Conservation (phyloP, 2,329 filamentous ascomycete genomes). For the Colletotrichum sp. region DNA sequence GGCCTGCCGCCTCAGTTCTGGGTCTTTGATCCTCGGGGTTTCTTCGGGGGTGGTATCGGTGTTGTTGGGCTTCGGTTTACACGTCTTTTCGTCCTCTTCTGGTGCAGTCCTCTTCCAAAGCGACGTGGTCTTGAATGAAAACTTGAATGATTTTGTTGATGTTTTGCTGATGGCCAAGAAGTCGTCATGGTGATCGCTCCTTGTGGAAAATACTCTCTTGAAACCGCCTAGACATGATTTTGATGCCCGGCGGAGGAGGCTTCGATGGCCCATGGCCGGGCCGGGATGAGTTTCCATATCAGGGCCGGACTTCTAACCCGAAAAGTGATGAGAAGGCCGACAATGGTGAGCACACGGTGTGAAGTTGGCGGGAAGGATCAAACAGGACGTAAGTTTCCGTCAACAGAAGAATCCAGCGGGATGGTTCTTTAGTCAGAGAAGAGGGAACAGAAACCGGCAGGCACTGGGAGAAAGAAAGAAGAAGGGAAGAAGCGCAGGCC, state of each 20-base stretch:
- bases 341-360: not conserved
- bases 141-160: not conserved
- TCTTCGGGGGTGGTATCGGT: not conserved
- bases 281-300: too few relatives aligned
- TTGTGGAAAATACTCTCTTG: not conserved
- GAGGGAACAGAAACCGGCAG: not conserved
- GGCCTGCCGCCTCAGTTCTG: not conserved
- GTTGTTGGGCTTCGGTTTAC: not conserved
- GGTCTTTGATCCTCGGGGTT: not conserved
- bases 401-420: not conserved
- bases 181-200: not conserved
- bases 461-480: not conserved
- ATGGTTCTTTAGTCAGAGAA: not conserved
- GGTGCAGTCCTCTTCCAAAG: not conserved
- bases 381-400: not conserved
- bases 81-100: not conserved
- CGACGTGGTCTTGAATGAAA: not conserved
- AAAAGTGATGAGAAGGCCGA: not conserved
- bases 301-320: not conserved
- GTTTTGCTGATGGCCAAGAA: not conserved
- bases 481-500: not conserved
- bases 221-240: not conserved
- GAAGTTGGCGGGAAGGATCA: not conserved
- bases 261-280: not conserved
- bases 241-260: not conserved